Evolutionary conservation across 73 alveolate species (phyloP).

Genomic region (Tetrahymena thermophila): DNA sequence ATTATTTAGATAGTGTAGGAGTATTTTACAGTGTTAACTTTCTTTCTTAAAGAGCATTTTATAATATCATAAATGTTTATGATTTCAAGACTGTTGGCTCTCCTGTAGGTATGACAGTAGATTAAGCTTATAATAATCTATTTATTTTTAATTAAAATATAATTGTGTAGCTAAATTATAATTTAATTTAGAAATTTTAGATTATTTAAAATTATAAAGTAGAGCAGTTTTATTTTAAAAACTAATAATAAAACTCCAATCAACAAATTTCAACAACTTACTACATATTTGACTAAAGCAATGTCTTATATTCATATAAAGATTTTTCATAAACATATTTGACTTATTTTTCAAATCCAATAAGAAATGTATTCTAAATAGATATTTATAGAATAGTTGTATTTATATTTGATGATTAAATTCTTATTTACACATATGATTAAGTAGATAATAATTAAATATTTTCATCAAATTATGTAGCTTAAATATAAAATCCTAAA

Average conservation of each 20-base stretch:
- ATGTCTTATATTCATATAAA: neutral
- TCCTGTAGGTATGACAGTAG: neutral
- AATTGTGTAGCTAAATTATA: neutral
- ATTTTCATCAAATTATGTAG: neutral
- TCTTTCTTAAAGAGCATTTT: neutral
- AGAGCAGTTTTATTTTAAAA: neutral
- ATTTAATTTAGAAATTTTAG: neutral
- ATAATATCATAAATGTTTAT: neutral
- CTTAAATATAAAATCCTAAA: neutral
- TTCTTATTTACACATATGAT: neutral
- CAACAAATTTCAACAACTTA: neutral
- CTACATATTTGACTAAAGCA: neutral
- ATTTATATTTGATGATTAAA: neutral
- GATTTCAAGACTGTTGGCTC: neutral
- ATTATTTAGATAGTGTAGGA: neutral
- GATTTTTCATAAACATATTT: neutral
- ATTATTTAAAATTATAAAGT: neutral
- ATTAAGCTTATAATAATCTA: neutral
- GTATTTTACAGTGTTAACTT: neutral
- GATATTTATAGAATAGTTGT: neutral
- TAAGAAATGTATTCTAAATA: neutral
- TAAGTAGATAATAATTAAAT: neutral
- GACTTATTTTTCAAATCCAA: neutral
- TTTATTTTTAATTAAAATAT: neutral
- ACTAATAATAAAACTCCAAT: neutral